These are phyloP conservation scores for Schizothecium vesticola DNA, from an alignment of 495 filamentous ascomycete genomes.

Conservation along the genomic window DNA sequence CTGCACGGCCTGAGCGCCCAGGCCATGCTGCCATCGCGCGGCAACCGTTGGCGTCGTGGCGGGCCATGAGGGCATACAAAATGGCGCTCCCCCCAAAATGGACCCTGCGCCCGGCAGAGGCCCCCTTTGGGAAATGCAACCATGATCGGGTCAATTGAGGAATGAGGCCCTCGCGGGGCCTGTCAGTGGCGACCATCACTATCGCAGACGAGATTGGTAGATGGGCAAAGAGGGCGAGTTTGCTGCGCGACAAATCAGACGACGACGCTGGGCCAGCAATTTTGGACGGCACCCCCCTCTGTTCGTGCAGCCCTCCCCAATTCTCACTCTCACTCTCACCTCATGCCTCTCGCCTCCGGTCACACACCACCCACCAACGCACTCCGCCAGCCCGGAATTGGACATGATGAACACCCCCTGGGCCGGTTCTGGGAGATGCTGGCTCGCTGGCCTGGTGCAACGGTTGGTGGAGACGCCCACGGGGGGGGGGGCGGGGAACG, in stretches of 20 bases:
- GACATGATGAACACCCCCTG: slow-evolving; percentile 4
- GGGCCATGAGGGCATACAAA: not conserved
- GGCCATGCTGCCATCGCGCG: not conserved
- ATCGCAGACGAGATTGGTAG: slow-evolving; percentile 17
- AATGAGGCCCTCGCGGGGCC: not conserved
- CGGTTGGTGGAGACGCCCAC: slow-evolving; percentile 23
- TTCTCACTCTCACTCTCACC: not conserved
- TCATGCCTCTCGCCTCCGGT: not conserved
- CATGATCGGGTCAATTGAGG: not conserved
- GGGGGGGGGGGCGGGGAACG: slow-evolving; percentile 23
- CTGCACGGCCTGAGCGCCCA: not conserved
- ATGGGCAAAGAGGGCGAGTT: not conserved
- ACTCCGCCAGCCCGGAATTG: slow-evolving; percentile 18
- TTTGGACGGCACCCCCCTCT: not conserved
- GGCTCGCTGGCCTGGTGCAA: slow-evolving; percentile 17
- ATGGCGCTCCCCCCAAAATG: not conserved
- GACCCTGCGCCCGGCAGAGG: not conserved
- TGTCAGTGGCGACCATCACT: slow-evolving; percentile 1
- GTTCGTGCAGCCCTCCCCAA: not conserved
- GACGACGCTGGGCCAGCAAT: not conserved
- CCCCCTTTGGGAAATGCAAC: slow-evolving; percentile 9
- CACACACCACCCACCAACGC: not conserved
- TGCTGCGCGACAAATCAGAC: slow-evolving; percentile 6
- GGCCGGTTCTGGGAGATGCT: not conserved
- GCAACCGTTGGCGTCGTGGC: not conserved